These are phyloP conservation scores for Saccharomycopsis synnaedendra DNA, from an alignment of 805 yeast species.

Conservation along the genomic window DNA sequence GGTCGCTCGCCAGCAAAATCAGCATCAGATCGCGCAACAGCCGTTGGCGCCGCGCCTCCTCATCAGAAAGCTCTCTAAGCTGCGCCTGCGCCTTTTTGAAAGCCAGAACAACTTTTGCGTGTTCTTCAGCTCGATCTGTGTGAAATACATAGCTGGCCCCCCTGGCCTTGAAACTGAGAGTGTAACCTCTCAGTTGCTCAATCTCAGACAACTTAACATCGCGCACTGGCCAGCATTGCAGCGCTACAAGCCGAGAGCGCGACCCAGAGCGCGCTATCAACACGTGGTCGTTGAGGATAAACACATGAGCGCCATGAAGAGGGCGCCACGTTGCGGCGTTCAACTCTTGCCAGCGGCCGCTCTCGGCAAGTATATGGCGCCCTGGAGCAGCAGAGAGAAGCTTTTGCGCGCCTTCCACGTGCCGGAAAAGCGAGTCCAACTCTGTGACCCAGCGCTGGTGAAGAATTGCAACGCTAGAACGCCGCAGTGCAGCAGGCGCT, in stretches of 20 bases:
- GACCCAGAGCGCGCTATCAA: slow-evolving; percentile 57
- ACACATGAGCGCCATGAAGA: slow-evolving; percentile 61
- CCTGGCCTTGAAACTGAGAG: slow-evolving; percentile 36
- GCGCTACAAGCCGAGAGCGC: slow-evolving; percentile 39
- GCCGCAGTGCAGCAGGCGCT: slow-evolving; percentile 12
- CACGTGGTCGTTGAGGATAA: slow-evolving; percentile 66
- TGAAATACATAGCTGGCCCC: slow-evolving; percentile 44
- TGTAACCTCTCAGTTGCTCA: slow-evolving; percentile 22
- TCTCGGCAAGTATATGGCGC: slow-evolving; percentile 68
- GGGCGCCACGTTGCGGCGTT: slow-evolving; percentile 81
- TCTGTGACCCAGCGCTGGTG: slow-evolving; percentile 78
- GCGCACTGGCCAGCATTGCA: slow-evolving; percentile 67
- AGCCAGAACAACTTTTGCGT: slow-evolving; percentile 39
- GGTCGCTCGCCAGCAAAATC: slow-evolving; percentile 23
- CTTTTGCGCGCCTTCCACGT: slow-evolving; percentile 87
- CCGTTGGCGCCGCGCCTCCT: slow-evolving; percentile 34
- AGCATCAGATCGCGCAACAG: slow-evolving; percentile 34
- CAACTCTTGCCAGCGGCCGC: slow-evolving; percentile 78
- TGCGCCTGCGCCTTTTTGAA: slow-evolving; percentile 54
- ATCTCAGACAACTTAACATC: slow-evolving; percentile 41
- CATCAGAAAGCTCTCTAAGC: slow-evolving; percentile 40
- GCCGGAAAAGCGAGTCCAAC: slow-evolving; percentile 56
- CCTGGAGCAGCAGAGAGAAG: slow-evolving; percentile 65
- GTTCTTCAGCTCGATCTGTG: slow-evolving; percentile 50
- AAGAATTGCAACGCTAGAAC: slow-evolving; percentile 60